Evolutionary conservation across 768 basidiomycete species (phyloP).

Genomic region (Leccinellum rugosiceps): DNA sequence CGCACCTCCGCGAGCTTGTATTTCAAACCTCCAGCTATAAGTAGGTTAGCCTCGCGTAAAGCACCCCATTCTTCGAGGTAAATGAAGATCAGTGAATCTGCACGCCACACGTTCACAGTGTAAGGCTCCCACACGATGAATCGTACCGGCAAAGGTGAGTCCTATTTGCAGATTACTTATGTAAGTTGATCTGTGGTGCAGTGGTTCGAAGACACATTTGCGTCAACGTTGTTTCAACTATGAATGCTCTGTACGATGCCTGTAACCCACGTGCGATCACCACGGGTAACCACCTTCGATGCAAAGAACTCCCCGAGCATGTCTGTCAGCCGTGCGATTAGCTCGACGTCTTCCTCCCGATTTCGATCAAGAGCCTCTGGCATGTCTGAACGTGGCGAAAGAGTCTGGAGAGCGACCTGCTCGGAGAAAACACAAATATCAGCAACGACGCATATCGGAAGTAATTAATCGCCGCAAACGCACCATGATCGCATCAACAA

Average conservation of each 20-base stretch:
- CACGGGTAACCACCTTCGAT: constrained; percentile 40
- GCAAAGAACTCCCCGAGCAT: constrained; percentile 64
- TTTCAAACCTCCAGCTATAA: neutral
- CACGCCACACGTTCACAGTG: neutral
- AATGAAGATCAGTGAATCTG: neutral
- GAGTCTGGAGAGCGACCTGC: constrained; percentile 60
- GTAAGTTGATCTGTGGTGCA: neutral
- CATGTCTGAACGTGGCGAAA: constrained; percentile 57
- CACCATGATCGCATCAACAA: constrained; percentile 65
- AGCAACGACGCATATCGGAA: neutral
- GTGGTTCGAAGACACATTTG: neutral
- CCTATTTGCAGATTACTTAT: neutral
- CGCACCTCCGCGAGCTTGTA: neutral
- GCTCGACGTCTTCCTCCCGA: constrained; percentile 45
- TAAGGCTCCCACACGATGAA: neutral
- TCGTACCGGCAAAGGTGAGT: neutral
- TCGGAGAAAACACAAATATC: neutral
- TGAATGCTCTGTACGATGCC: constrained; percentile 44
- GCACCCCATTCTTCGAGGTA: neutral
- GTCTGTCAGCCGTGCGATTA: constrained; percentile 47
- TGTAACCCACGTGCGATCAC: constrained; percentile 64
- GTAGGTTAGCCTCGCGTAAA: neutral
- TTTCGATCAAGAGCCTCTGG: constrained; percentile 52
- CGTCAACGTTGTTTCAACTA: constrained; percentile 6
- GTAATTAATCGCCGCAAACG: constrained; percentile 11